Base-by-base conservation (phyloP, 2,329 filamentous ascomycete genomes). In the Fusarium mexicanum region DNA sequence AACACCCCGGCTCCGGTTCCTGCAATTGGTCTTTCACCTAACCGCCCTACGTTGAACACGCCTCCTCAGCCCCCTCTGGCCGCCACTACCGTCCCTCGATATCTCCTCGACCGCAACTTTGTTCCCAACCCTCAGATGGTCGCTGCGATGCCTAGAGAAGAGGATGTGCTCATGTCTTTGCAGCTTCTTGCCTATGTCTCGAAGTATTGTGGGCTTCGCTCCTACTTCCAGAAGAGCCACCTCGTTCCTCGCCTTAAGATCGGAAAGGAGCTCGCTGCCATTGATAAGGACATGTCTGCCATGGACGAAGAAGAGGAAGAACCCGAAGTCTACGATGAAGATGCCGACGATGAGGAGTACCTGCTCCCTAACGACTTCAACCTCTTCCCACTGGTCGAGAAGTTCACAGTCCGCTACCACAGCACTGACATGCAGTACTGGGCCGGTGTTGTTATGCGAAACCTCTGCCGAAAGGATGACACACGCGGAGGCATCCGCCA, bases 351-450 rank as follows among this genome's bases (percentile, higher is more conserved):
- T 65, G 93, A 96, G 78, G 96, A 99, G 82, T 98, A 98, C 80
- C 85, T 97, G 33, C 88, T 97, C 13, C 93, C 95, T 20, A 96
- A 98, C 80, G 94, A 98, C 82, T 96, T 97, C 84, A 99, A 99
- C 84, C 97, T 99, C 75, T 99, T 99, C 84, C 96, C 96, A 6
- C 87, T 99, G 41, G 96, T 99, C 54, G 96, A 99, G 84, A 98
- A 98, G 83, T 99, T 98, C 81, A 99, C 96, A 9, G 94, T 98
- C 37, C 91, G 96, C 74, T 95, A 98, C 80, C 94, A 98, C 84
- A 95, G 94, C 74, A 94, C 94, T 68, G 95, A 98, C 81, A 99
- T 99, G 96, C 96, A 98, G 83, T 99, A 99, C 85, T 99, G 96
- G 96, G 96, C 96, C 24, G 96, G 96, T 71, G 96, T 99, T 22